Conservation (phyloP, 148 eudicot species). For the Rhododendron molle region DNA sequence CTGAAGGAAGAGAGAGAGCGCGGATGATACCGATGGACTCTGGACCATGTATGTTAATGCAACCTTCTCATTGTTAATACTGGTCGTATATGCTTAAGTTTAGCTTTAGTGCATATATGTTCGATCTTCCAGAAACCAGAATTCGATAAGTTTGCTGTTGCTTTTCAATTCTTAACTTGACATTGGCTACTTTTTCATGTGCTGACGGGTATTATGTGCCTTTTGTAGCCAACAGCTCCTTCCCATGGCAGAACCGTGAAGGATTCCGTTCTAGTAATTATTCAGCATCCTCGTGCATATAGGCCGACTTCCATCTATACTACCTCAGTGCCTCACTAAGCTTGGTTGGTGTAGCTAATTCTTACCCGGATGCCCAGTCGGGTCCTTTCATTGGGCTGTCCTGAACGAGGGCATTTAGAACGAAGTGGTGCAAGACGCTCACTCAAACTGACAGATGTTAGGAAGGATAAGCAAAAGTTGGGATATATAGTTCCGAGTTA, state of each 20-base stretch:
- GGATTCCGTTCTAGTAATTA: slow-evolving; percentile 58
- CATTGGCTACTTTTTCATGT: background rate
- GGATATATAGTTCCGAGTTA: background rate
- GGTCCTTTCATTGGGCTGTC: background rate
- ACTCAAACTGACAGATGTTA: background rate
- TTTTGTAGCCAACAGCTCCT: slow-evolving; percentile 55
- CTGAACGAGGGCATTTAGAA: background rate
- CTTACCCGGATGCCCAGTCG: background rate
- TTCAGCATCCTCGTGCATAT: slow-evolving; percentile 69
- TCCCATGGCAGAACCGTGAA: slow-evolving; percentile 31
- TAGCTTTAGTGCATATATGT: background rate
- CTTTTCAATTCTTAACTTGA: background rate
- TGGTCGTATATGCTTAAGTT: too few relatives aligned
- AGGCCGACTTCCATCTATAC: slow-evolving; percentile 4
- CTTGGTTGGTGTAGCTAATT: slow-evolving; percentile 8
- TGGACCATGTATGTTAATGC: too few relatives aligned
- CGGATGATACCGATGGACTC: too few relatives aligned
- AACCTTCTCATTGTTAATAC: too few relatives aligned
- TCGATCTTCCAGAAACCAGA: background rate
- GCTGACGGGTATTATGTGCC: background rate
- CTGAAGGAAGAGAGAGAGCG: too few relatives aligned
- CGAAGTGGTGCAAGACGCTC: background rate
- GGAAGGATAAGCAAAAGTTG: background rate
- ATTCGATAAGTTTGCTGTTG: background rate
- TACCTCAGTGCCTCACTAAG: slow-evolving; percentile 1